Evolutionary conservation across 495 filamentous ascomycete species (phyloP).

Genomic region (Lasiosphaeria ovina): DNA sequence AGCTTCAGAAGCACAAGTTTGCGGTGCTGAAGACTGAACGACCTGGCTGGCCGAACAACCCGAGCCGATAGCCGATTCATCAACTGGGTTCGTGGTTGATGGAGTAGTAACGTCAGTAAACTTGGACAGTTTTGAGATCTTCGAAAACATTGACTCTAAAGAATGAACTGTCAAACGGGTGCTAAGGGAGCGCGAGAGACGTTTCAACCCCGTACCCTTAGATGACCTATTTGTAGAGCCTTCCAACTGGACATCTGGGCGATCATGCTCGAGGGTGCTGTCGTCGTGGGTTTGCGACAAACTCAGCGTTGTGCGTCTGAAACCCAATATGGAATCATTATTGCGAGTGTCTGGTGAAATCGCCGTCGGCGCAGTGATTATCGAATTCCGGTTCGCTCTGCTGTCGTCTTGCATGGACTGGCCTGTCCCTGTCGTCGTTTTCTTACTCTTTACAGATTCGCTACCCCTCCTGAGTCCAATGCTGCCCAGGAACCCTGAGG

Average conservation of each 20-base stretch:
- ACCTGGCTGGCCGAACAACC: background rate
- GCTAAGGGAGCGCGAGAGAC: background rate
- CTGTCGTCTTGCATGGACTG: background rate
- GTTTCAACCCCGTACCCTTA: background rate
- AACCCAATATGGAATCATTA: background rate
- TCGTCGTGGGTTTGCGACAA: no score
- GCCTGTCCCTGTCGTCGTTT: conserved; percentile 15
- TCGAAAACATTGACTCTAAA: conserved; percentile 43
- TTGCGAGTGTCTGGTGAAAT: background rate
- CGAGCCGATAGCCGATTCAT: background rate
- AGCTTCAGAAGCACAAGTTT: conserved; percentile 37
- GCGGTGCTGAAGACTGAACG: conserved; percentile 37
- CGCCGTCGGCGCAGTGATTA: background rate
- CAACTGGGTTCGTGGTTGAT: conserved; percentile 9
- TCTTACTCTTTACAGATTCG: conserved; percentile 22
- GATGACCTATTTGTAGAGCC: background rate
- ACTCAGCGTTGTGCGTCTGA: no score
- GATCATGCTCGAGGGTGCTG: no score
- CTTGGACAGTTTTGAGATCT: conserved; percentile 12
- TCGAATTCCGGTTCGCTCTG: background rate
- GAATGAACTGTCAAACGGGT: background rate
- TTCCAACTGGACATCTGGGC: no score
- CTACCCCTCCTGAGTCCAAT: conserved; percentile 25
- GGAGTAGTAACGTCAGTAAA: conserved; percentile 37
- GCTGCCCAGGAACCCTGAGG: conserved; percentile 32